Percentiles rank a stretch among this genome's conserved stretches.
phyloP scores from a whole-genome alignment of 108 stramenopile species.

The Hondaea fermentalgiana region DNA sequence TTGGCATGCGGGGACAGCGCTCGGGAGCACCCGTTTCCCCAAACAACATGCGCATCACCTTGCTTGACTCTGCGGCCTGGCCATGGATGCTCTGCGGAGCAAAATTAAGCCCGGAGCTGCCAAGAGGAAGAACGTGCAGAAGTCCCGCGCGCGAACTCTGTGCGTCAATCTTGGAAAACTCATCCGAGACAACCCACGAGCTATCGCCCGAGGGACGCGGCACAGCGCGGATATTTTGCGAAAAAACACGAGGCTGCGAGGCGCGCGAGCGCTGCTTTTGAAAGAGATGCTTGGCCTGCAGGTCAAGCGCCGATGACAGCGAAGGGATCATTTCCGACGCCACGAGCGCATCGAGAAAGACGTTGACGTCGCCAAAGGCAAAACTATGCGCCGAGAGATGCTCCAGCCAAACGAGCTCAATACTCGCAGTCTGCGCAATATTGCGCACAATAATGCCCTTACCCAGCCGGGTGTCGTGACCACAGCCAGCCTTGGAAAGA shows the following conservation, averaged over 20 bases:
- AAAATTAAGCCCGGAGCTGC: not conserved
- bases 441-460: not conserved
- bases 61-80: not conserved
- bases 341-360: not conserved
- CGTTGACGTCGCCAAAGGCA: not conserved
- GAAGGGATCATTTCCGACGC: not conserved
- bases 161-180: not conserved
- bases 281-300: not conserved
- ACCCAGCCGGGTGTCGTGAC: not conserved
- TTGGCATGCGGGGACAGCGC: not conserved
- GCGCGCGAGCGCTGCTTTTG: not conserved
- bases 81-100: not conserved
- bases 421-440: not conserved
- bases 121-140: not conserved
- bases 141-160: not conserved
- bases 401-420: not conserved
- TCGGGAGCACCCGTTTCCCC: not conserved
- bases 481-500: not conserved
- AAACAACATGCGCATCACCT: not conserved
- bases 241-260: not conserved
- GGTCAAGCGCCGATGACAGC: not conserved
- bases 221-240: not conserved
- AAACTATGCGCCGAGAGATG: not conserved
- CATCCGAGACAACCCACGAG: not conserved
- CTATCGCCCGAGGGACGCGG: not conserved